phyloP scores from a whole-genome alignment of 306 rosid genomes.

The Elaeagnus macrophylla region DNA sequence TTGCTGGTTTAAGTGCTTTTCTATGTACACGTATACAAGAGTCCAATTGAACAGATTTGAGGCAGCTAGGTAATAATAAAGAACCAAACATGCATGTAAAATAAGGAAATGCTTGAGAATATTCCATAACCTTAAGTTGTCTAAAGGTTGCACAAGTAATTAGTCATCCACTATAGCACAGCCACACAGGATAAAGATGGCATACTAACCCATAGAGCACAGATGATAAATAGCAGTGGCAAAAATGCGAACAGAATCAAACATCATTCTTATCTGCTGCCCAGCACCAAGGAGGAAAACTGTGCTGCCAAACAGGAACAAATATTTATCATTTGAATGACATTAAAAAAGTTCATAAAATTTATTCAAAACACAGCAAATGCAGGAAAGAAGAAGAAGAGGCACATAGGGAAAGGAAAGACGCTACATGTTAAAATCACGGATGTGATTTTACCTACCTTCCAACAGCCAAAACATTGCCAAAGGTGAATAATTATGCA shows the following conservation, averaged over 20 bases:
- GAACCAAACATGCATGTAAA: background rate
- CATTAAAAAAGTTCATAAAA: background rate
- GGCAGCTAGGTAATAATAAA: too few relatives aligned
- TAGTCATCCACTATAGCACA: background rate
- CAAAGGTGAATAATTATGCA: too few relatives aligned
- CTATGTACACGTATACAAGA: too few relatives aligned
- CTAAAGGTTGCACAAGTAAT: background rate
- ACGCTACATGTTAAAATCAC: too few relatives aligned
- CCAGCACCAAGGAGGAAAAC: slow-evolving; percentile 79
- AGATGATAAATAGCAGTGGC: slow-evolving; percentile 46
- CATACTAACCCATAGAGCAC: slow-evolving; percentile 50
- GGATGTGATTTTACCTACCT: too few relatives aligned
- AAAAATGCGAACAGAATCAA: slow-evolving; percentile 63
- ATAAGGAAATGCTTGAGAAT: background rate
- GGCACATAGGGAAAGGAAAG: too few relatives aligned
- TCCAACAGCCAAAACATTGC: too few relatives aligned
- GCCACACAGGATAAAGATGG: background rate
- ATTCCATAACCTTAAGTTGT: slow-evolving; percentile 4
- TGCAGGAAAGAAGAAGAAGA: too few relatives aligned
- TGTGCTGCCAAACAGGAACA: slow-evolving; percentile 68
- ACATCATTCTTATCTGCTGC: slow-evolving; percentile 75
- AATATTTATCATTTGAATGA: slow-evolving; percentile 17
- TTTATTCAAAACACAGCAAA: too few relatives aligned
- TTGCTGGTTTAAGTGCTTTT: too few relatives aligned
- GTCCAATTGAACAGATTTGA: too few relatives aligned